phyloP scores from a whole-genome alignment of 768 basidiomycete species.

The Mycena olivaceomarginata region DNA sequence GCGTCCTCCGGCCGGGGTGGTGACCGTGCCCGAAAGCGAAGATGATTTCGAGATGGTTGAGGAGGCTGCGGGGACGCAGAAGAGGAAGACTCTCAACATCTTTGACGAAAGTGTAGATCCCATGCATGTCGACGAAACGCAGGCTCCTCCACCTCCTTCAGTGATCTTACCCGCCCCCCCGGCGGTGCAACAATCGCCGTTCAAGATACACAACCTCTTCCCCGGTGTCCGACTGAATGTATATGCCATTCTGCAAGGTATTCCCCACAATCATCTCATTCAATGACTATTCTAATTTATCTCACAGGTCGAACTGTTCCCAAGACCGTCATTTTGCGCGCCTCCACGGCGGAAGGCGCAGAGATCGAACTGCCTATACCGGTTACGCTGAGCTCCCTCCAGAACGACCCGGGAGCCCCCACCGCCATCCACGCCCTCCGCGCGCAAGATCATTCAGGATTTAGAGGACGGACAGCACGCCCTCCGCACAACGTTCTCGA shows the following conservation, averaged over 20 bases:
- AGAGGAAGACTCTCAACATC: constrained; percentile 31
- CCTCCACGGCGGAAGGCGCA: constrained; percentile 39
- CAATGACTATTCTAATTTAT: neutral
- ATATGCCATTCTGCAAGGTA: constrained; percentile 42
- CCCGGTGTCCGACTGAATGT: constrained; percentile 34
- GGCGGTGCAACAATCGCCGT: constrained; percentile 39
- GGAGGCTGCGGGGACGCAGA: neutral
- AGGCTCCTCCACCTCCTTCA: constrained; percentile 27
- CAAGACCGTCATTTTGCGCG: constrained; percentile 37
- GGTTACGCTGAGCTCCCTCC: constrained; percentile 38
- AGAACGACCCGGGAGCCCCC: constrained; percentile 31
- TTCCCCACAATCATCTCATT: neutral
- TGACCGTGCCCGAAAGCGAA: neutral
- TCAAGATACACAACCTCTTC: constrained; percentile 36
- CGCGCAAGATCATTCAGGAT: constrained; percentile 44
- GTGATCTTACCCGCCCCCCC: constrained; percentile 29
- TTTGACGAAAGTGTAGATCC: constrained; percentile 35
- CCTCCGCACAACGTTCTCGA: constrained; percentile 10
- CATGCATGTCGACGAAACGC: constrained; percentile 5
- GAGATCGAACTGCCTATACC: constrained; percentile 40
- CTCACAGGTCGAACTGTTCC: constrained; percentile 35
- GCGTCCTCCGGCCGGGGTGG: neutral
- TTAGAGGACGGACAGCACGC: constrained; percentile 43
- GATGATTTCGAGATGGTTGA: constrained; percentile 45
- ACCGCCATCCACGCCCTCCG: constrained; percentile 42